A percentile compares a stretch with the other conserved stretches of the same genome.
These are phyloP conservation scores for Cladosporium sp. DNA, from an alignment of 2,329 filamentous ascomycete genomes.

Conservation along the genomic window DNA sequence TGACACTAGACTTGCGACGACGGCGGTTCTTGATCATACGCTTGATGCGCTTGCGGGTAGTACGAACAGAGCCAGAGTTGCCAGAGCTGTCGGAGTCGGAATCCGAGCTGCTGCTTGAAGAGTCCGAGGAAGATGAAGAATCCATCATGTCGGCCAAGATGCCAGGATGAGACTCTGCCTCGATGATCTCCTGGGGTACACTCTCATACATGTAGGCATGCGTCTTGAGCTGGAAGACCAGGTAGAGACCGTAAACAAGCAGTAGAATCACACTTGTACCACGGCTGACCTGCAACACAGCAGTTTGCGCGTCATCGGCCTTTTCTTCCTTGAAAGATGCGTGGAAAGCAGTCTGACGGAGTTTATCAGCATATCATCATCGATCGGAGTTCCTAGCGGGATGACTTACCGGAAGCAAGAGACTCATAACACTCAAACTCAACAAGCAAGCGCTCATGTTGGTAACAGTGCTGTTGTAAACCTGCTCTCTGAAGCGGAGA, in stretches of 20 bases:
- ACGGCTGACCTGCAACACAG: slow-evolving; percentile 79
- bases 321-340: slow-evolving; percentile 62
- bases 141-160: slow-evolving; percentile 79
- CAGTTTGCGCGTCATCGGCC: slow-evolving; percentile 54
- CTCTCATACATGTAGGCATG: slow-evolving; percentile 90
- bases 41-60: slow-evolving; percentile 71
- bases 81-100: slow-evolving; percentile 64
- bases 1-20: slow-evolving; percentile 73
- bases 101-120: slow-evolving; percentile 46
- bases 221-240: slow-evolving; percentile 87
- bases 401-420: slow-evolving; percentile 67
- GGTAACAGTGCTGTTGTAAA: slow-evolving; percentile 92
- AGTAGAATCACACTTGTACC: slow-evolving; percentile 84
- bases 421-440: slow-evolving; percentile 83
- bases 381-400: not conserved
- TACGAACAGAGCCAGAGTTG: slow-evolving; percentile 42
- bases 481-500: slow-evolving; percentile 81
- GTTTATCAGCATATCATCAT: slow-evolving; percentile 9
- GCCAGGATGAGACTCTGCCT: slow-evolving; percentile 83
- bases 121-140: slow-evolving; percentile 56
- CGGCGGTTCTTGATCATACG: slow-evolving; percentile 67
- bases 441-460: slow-evolving; percentile 94
- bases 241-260: slow-evolving; percentile 76
- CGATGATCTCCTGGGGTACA: slow-evolving; percentile 86
- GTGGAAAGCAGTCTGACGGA: slow-evolving; percentile 76